phyloP scores from a whole-genome alignment of 768 basidiomycete genomes.

The Cantharellus anzutake region DNA sequence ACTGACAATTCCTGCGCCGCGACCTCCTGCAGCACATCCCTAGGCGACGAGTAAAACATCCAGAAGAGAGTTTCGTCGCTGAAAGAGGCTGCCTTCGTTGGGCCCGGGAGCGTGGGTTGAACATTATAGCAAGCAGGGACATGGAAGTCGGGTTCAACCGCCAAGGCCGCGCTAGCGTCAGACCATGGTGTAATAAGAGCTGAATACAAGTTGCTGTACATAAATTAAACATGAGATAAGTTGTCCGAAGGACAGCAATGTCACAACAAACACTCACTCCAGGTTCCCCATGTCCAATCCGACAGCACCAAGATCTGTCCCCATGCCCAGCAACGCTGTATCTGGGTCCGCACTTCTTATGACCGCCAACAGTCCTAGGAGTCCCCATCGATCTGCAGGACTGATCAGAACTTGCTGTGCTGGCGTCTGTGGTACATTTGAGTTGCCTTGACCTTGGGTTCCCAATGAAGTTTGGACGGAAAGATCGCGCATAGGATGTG shows the following conservation, averaged over 20 bases:
- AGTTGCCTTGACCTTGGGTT: background rate
- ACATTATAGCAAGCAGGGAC: conserved; percentile 88
- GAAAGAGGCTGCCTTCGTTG: conserved; percentile 63
- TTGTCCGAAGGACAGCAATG: background rate
- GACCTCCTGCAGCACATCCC: conserved; percentile 84
- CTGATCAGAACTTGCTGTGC: conserved; percentile 84
- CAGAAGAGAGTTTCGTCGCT: conserved; percentile 94
- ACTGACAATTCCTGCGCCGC: conserved; percentile 90
- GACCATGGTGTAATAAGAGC: conserved; percentile 96
- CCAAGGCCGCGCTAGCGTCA: conserved; percentile 67
- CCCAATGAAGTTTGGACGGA: too few relatives aligned
- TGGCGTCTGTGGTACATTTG: conserved; percentile 51
- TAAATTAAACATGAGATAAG: background rate
- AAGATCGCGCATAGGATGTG: too few relatives aligned
- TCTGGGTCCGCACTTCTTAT: conserved; percentile 79
- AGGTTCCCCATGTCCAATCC: conserved; percentile 74
- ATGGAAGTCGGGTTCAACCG: conserved; percentile 82
- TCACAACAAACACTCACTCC: conserved; percentile 38
- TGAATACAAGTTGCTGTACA: conserved; percentile 61
- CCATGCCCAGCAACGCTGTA: conserved; percentile 62
- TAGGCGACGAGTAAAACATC: conserved; percentile 91
- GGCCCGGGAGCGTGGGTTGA: conserved; percentile 67
- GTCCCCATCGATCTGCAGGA: conserved; percentile 90
- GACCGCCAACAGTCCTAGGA: conserved; percentile 67
- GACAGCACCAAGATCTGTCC: conserved; percentile 81